Evolutionary conservation across 176 grass and related monocot genomes (phyloP).

Genomic region (Cocos nucifera): DNA sequence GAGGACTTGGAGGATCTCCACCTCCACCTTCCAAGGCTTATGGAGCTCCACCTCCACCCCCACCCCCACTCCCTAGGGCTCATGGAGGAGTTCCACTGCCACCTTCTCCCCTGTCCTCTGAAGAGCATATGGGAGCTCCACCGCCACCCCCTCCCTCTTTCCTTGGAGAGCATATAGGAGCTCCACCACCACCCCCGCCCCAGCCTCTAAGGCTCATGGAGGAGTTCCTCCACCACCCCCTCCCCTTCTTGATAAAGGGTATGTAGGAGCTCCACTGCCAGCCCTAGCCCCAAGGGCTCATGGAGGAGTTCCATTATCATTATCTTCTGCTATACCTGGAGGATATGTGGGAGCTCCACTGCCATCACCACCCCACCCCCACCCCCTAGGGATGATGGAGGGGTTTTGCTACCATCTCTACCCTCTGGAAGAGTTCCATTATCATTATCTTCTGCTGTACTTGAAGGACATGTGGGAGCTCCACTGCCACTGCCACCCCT

Average conservation of each 20-base stretch:
- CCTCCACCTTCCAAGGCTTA: neutral
- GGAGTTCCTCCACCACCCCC: slow-evolving; percentile 1
- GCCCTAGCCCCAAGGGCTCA: neutral
- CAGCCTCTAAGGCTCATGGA: neutral
- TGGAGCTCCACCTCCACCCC: neutral
- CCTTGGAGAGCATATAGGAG: neutral
- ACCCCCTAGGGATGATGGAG: slow-evolving; percentile 12
- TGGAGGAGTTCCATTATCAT: slow-evolving; percentile 22
- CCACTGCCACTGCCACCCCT: slow-evolving; percentile 5
- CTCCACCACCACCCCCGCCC: neutral
- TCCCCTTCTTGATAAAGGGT: neutral
- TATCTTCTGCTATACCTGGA: slow-evolving; percentile 3
- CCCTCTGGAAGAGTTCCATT: slow-evolving; percentile 6
- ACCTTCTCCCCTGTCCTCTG: neutral
- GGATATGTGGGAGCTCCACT: slow-evolving; percentile 11
- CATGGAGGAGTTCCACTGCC: slow-evolving; percentile 8
- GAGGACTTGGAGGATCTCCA: neutral
- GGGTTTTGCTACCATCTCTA: neutral
- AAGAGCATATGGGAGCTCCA: neutral
- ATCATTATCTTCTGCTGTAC: slow-evolving; percentile 1
- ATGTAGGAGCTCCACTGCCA: neutral
- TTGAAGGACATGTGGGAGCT: slow-evolving; percentile 17
- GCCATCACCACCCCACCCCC: slow-evolving; percentile 11
- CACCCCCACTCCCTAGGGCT: slow-evolving; percentile 1
- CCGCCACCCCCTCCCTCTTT: neutral